Conservation (phyloP, 169 alveolate species). For the Perkinsus olseni region DNA sequence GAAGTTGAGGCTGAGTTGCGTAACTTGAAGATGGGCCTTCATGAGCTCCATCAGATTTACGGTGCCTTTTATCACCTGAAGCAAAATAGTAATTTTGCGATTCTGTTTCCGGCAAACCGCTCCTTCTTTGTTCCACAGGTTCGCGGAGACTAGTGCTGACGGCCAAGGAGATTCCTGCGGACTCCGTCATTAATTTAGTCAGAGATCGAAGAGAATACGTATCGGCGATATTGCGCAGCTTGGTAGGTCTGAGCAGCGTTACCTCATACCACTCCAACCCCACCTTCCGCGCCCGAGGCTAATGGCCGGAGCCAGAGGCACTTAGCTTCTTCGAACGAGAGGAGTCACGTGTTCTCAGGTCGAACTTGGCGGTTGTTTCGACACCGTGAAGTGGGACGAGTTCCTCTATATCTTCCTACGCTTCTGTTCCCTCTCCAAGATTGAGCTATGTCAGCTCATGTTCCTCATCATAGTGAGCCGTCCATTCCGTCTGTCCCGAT, state of each 20-base stretch:
- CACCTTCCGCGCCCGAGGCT: too few relatives aligned
- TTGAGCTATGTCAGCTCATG: constrained; percentile 13
- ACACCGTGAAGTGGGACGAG: constrained; percentile 8
- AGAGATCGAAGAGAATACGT: not conserved
- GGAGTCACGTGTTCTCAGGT: not conserved
- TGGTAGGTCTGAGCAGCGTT: too few relatives aligned
- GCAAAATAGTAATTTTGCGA: not conserved
- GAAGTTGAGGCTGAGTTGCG: not conserved
- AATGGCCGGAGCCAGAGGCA: not conserved
- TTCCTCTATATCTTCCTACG: constrained; percentile 4
- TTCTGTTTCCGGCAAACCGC: not conserved
- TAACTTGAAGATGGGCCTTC: not conserved
- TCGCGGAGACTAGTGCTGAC: not conserved
- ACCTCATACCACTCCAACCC: too few relatives aligned
- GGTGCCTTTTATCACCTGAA: not conserved
- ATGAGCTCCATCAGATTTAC: not conserved
- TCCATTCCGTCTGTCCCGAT: not conserved
- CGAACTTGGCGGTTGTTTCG: constrained; percentile 10
- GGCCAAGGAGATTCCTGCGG: not conserved
- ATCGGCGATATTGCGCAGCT: not conserved
- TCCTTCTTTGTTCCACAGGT: not conserved
- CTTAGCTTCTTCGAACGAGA: too few relatives aligned
- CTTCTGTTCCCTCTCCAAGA: not conserved
- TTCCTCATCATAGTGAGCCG: not conserved
- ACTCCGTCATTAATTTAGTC: not conserved